Evolutionary conservation across 179 eudicot genomes (phyloP), one percentile per base, ranked within the genome.

Genomic region (Patellifolia procumbens): DNA sequence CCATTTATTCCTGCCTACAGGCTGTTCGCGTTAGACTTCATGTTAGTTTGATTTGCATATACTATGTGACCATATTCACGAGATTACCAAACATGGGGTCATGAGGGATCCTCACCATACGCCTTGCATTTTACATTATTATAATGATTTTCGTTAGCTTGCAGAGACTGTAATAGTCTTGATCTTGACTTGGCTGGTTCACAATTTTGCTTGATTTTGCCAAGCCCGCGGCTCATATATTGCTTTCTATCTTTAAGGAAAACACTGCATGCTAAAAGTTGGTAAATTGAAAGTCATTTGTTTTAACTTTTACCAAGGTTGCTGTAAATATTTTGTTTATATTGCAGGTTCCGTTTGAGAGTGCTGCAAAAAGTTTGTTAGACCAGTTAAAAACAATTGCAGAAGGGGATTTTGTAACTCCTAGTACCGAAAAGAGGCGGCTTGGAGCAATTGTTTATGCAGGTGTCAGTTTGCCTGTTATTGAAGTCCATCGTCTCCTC

Each of bases 341-440:
- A 81, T 42, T 79, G 26, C 90, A 94, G 98, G 92, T 94, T 69
- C 97, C 97, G 19, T 94, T 94, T 83, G 91, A 90, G 79, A 79
- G 42, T 72, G 87, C 90, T 72, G 90, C 91, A 39, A 77, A 71
- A 29, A 84, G 84, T 58, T 97, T 94, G 45, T 15, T 82, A 73
- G 90, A 93, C 75, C 95, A 94, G 76, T 80, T 94, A 65, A 88
- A 79, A 79, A 49, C 86, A 53, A 82, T 94, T 74, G 86, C 87
- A 6, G 88, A 87, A 79, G 97, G 97, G 34, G 92, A 88, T 34
- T 92, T 84, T 77, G 62, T 29, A 67, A 59, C 88, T 56, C 92
- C 95, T 29, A 88, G 83, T 72, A 79, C 89, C 10, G 93, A 93
- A 75, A 94, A 86, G 83, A 84, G 86, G 85, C 86, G 78, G 73